Percentiles rank a stretch among this genome's conserved stretches.
These are phyloP conservation scores for Phytophthora cactorum DNA, from an alignment of 352 stramenopile species.

Conservation along the genomic window DNA sequence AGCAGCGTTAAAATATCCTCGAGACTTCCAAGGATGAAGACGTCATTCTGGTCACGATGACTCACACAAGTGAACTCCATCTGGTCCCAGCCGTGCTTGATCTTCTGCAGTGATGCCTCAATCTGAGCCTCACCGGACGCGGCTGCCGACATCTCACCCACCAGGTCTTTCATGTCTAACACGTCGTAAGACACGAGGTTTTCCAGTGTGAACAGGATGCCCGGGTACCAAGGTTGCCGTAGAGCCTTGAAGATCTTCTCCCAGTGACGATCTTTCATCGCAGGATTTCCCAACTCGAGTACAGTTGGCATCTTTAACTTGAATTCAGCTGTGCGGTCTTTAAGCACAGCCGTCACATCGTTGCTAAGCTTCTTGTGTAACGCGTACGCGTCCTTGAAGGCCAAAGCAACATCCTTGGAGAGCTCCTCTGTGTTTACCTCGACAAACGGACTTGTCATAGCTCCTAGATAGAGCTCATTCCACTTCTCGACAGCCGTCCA, in stretches of 20 bases:
- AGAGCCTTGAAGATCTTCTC: slow-evolving; percentile 93
- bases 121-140: slow-evolving; percentile 92
- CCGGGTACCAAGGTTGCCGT: slow-evolving; percentile 88
- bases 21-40: slow-evolving; percentile 91
- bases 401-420: slow-evolving; percentile 83
- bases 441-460: slow-evolving; percentile 87
- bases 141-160: slow-evolving; percentile 85
- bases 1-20: slow-evolving; percentile 91
- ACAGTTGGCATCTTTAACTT: slow-evolving; percentile 93
- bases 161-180: slow-evolving; percentile 88
- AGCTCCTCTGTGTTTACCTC: slow-evolving; percentile 91
- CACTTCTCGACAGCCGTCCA: slow-evolving; percentile 89
- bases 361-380: slow-evolving; percentile 94
- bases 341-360: slow-evolving; percentile 88
- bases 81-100: slow-evolving; percentile 90
- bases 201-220: slow-evolving; percentile 89
- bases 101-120: slow-evolving; percentile 88
- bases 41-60: slow-evolving; percentile 85
- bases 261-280: slow-evolving; percentile 96
- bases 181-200: slow-evolving; percentile 90
- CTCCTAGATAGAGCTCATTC: slow-evolving; percentile 79
- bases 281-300: slow-evolving; percentile 90
- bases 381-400: slow-evolving; percentile 90
- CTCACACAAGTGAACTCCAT: slow-evolving; percentile 86
- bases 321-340: slow-evolving; percentile 89